Evolutionary conservation across 768 basidiomycete species (phyloP).

Genomic region (Pleurotus salmoneostramineus): DNA sequence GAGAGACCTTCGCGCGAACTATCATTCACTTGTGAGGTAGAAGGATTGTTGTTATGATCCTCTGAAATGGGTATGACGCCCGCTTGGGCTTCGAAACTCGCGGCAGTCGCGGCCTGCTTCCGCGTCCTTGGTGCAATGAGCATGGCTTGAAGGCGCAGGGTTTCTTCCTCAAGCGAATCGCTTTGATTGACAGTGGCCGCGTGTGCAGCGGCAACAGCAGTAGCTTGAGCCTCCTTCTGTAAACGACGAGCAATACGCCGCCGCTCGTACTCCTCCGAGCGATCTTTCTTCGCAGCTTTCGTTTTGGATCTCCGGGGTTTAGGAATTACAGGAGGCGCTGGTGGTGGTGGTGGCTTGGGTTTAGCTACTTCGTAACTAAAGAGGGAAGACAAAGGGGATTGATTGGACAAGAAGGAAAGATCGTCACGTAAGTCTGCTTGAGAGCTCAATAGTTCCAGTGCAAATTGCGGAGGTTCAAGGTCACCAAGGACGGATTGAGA

Average conservation of each 20-base stretch:
- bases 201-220: conserved; percentile 14
- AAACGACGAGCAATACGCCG: conserved; percentile 9
- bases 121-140: conserved; percentile 48
- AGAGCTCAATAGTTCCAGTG: conserved; percentile 54
- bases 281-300: conserved; percentile 24
- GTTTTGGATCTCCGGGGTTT: conserved; percentile 28
- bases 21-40: conserved; percentile 4
- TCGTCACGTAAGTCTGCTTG: conserved; percentile 48
- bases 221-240: conserved; percentile 16
- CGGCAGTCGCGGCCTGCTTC: conserved; percentile 34
- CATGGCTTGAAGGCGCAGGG: too few relatives aligned
- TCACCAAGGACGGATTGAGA: conserved; percentile 48
- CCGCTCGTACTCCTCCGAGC: conserved; percentile 34
- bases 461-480: conserved; percentile 64
- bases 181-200: conserved; percentile 20
- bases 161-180: too few relatives aligned
- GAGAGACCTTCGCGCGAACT: conserved; percentile 11
- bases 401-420: conserved; percentile 49
- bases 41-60: background rate
- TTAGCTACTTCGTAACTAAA: conserved; percentile 65
- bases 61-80: background rate
- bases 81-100: conserved; percentile 34
- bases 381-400: conserved; percentile 61
- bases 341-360: conserved; percentile 59
- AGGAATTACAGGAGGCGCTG: conserved; percentile 38